Conservation (phyloP, 306 rosid genomes). For the Pterocarpus macrocarpus region DNA sequence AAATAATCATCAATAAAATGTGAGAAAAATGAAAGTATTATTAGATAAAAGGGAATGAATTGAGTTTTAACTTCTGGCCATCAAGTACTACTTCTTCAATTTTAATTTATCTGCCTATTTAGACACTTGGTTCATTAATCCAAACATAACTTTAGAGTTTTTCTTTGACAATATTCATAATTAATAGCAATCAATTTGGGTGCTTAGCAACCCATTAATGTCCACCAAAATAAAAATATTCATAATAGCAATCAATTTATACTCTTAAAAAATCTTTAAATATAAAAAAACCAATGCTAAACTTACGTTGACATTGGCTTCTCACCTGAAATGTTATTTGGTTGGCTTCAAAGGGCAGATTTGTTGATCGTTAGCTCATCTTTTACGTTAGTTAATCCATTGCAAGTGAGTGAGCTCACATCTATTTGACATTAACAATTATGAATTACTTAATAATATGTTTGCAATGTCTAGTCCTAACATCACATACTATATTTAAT, state of each 20-base stretch:
- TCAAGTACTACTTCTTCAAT: too few species aligned
- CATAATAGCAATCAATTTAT: not conserved
- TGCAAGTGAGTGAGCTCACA: constrained; percentile 21
- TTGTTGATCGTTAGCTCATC: not conserved
- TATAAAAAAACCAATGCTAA: not conserved
- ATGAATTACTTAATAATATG: not conserved
- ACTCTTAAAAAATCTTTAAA: constrained; percentile 8
- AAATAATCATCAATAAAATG: too few species aligned
- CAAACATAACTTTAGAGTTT: too few species aligned
- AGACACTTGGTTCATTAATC: too few species aligned
- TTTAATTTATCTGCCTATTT: too few species aligned
- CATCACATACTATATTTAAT: constrained; percentile 24
- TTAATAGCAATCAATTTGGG: too few species aligned
- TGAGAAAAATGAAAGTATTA: too few species aligned
- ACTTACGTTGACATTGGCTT: constrained; percentile 3
- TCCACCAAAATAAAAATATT: too few species aligned
- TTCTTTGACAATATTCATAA: not conserved
- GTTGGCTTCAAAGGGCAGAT: constrained; percentile 49
- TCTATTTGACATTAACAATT: constrained; percentile 30
- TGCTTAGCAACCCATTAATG: too few species aligned
- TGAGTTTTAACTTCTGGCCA: too few species aligned
- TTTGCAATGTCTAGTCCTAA: constrained; percentile 37
- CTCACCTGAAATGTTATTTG: constrained; percentile 26
- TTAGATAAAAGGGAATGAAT: too few species aligned
- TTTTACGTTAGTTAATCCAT: constrained; percentile 3